A percentile compares a stretch with the other conserved stretches of the same genome.
phyloP scores from a whole-genome alignment of 495 filamentous ascomycete species.

The Symbiotaphrina buchneri region DNA sequence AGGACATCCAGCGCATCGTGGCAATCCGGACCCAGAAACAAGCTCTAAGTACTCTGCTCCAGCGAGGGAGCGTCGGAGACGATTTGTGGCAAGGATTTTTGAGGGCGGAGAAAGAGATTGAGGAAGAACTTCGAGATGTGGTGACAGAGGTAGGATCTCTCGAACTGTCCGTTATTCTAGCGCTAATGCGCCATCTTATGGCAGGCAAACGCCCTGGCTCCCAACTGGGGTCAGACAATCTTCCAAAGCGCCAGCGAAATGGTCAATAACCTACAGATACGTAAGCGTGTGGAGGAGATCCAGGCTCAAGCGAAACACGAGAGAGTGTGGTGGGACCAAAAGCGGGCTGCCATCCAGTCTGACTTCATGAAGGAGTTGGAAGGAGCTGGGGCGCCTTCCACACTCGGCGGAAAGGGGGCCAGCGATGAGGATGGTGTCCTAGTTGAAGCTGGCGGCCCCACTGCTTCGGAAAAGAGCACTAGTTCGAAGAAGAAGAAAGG shows the following conservation, averaged over 20 bases:
- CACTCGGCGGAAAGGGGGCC: constrained; percentile 12
- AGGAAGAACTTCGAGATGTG: constrained; percentile 85
- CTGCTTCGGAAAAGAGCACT: constrained; percentile 16
- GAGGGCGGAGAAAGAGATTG: constrained; percentile 89
- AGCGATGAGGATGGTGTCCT: constrained; percentile 76
- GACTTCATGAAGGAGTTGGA: constrained; percentile 76
- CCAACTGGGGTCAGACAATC: constrained; percentile 79
- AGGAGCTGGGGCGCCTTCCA: constrained; percentile 14
- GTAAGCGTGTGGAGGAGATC: constrained; percentile 36
- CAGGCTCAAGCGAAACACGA: constrained; percentile 45
- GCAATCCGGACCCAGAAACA: constrained; percentile 67
- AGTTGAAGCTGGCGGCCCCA: constrained; percentile 48
- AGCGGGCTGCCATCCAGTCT: constrained; percentile 45
- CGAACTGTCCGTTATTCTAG: not conserved
- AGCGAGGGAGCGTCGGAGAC: constrained; percentile 83
- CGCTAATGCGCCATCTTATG: not conserved
- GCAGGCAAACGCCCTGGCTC: constrained; percentile 67
- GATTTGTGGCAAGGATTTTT: constrained; percentile 87
- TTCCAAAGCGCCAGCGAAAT: constrained; percentile 89
- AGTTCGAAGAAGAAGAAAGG: constrained; percentile 50
- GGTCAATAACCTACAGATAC: constrained; percentile 39
- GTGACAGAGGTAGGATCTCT: constrained; percentile 87
- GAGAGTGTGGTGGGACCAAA: constrained; percentile 77
- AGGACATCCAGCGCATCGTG: constrained; percentile 81
- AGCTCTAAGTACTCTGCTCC: constrained; percentile 57